Evolutionary conservation across 257 asterid species (phyloP).

Genomic region (Solanum virginianum): DNA sequence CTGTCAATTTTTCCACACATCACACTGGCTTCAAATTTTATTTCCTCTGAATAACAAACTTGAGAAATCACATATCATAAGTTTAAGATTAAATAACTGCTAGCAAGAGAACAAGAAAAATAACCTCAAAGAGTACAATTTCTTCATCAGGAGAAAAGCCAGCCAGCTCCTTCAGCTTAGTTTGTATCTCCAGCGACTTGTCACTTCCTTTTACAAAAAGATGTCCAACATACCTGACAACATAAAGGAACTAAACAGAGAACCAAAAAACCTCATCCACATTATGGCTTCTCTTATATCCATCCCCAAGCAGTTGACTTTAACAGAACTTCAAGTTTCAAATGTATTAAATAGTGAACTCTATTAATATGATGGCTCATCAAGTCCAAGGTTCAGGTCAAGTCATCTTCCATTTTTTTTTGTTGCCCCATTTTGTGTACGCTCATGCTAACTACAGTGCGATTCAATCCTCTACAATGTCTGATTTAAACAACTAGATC

Average conservation of each 20-base stretch:
- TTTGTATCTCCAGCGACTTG: conserved; percentile 44
- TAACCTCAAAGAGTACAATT: conserved; percentile 69
- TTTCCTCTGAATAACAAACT: conserved; percentile 35
- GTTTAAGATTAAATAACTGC: background rate
- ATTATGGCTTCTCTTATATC: background rate
- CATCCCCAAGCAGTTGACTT: background rate
- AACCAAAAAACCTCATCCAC: background rate
- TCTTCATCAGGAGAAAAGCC: conserved; percentile 61
- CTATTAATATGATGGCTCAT: background rate
- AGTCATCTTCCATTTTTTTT: background rate
- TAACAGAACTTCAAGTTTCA: background rate
- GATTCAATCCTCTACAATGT: background rate
- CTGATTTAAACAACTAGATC: background rate
- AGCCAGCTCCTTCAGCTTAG: conserved; percentile 57
- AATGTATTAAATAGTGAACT: background rate
- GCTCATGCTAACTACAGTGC: background rate
- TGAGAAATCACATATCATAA: background rate
- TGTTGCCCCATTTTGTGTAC: background rate
- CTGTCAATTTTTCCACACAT: conserved; percentile 61
- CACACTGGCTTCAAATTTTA: conserved; percentile 59
- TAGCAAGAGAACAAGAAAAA: background rate
- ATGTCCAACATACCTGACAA: conserved; percentile 52
- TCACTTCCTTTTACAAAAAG: conserved; percentile 48
- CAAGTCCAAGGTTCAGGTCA: background rate
- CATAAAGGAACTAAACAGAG: background rate